Evolutionary conservation across 1,139 yeast species (phyloP), one percentile per base, ranked within the genome.

Genomic region (Pichia sp.): DNA sequence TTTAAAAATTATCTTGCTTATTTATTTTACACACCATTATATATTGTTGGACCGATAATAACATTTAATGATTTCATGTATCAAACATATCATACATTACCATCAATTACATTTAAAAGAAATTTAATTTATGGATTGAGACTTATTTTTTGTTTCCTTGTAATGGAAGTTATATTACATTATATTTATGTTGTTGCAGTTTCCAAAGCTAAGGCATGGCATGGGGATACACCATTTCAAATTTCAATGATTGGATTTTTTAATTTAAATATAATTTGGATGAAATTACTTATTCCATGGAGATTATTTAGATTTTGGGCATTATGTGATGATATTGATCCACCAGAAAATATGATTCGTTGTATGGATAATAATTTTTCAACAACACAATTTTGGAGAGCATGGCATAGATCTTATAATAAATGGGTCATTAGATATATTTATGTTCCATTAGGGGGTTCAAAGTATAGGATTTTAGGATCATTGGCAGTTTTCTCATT

Each of bases 321-420:
- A 8, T 68, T 94, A 51, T 58, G 87, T 20, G 98, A 94, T 64
- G 87, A 87, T 1, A 87, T 92, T 45, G 98, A 92, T 60, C 87
- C 97, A 0, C 97, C 98, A 2, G 99, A 94, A 61, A 94, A 94
- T 59, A 94, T 94, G 98, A 80, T 94, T 47, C 72, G 99, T 47
- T 90, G 98, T 61, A 87, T 94, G 79, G 86, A 87, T 62, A 87
- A 94, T 64, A 94, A 92, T 64, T 92, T 83, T 62, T 84, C 95
- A 26, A 94, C 97, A 0, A 65, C 87, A 51, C 89, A 95, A 10
- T 94, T 94, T 63, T 94, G 99, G 99, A 76, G 98, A 59, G 95
- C 97, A 2, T 94, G 99, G 99, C 99, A 94, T 63, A 75, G 97
- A 56, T 84, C 95, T 35, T 94, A 71, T 67, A 90, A 92, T 65